These are phyloP conservation scores for Debaryomyces sp. DNA, from an alignment of 1,139 yeast genomes.

Conservation along the genomic window DNA sequence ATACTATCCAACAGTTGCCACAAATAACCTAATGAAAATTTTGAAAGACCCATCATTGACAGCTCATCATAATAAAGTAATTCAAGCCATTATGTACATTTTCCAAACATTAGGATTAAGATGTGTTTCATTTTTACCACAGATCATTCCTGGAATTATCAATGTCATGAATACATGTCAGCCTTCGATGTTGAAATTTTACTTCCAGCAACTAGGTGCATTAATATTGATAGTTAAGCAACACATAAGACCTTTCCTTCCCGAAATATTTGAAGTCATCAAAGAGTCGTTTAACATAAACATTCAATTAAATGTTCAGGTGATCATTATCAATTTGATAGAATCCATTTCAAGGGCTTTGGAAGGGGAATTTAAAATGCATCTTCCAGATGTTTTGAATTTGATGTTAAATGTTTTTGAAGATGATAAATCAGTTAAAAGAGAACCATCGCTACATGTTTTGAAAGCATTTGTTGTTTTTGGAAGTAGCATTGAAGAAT, in stretches of 20 bases:
- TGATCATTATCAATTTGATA: constrained; percentile 75
- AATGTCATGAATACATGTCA: constrained; percentile 86
- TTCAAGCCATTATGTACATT: constrained; percentile 88
- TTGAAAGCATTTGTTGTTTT: constrained; percentile 86
- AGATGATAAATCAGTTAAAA: constrained; percentile 67
- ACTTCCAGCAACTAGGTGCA: constrained; percentile 85
- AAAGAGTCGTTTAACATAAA: constrained; percentile 66
- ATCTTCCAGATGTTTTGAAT: constrained; percentile 77
- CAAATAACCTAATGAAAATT: constrained; percentile 78
- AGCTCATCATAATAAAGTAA: constrained; percentile 85
- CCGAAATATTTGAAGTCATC: constrained; percentile 75
- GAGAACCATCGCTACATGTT: constrained; percentile 73
- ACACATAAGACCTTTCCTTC: constrained; percentile 82
- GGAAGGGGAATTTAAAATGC: constrained; percentile 89
- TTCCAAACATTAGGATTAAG: constrained; percentile 86
- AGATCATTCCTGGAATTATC: constrained; percentile 85
- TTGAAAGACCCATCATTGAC: constrained; percentile 83
- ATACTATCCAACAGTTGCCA: constrained; percentile 94
- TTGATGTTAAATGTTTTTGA: constrained; percentile 77
- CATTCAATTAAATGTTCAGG: constrained; percentile 65
- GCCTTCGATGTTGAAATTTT: constrained; percentile 79
- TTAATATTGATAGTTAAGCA: constrained; percentile 83
- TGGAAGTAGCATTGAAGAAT: constrained; percentile 87
- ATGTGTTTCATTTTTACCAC: constrained; percentile 84
- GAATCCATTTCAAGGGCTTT: constrained; percentile 85